A percentile compares a stretch with the other conserved stretches of the same genome.
Evolutionary conservation across 192 early-diverging fungal genomes (phyloP).

Genomic region (Coemansia aciculifera): DNA sequence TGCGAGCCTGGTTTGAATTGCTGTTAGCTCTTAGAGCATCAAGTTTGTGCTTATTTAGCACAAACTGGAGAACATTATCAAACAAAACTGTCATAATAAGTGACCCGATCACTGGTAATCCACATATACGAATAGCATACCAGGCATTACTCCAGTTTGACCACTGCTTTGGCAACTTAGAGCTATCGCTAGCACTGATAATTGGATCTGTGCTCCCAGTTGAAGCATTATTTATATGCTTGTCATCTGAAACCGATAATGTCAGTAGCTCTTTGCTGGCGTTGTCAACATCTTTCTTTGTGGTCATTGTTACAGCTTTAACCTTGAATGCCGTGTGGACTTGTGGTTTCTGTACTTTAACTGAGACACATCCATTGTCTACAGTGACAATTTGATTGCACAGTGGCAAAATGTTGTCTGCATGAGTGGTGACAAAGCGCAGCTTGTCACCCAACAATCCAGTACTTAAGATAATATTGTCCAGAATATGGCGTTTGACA

Average conservation of each 20-base stretch:
- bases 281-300: background rate
- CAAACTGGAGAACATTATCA: background rate
- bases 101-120: background rate
- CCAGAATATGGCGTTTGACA: conserved; percentile 65
- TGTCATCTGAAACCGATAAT: background rate
- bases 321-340: conserved; percentile 3
- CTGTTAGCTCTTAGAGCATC: background rate
- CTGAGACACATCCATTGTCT: background rate
- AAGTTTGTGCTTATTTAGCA: background rate
- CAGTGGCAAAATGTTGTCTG: conserved; percentile 22
- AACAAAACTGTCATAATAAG: background rate
- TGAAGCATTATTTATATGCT: background rate
- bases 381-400: conserved; percentile 28
- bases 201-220: background rate
- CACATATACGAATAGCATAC: conserved; percentile 28
- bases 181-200: background rate
- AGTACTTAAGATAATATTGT: conserved; percentile 57
- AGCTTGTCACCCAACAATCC: conserved; percentile 57
- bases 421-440: conserved; percentile 48
- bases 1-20: background rate
- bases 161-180: background rate
- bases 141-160: conserved; percentile 56
- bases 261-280: background rate
- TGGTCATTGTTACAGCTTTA: conserved; percentile 29
- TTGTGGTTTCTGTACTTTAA: conserved; percentile 50